Evolutionary conservation across 2,329 filamentous ascomycete species (phyloP).

Genomic region (Chaetomium sp.): DNA sequence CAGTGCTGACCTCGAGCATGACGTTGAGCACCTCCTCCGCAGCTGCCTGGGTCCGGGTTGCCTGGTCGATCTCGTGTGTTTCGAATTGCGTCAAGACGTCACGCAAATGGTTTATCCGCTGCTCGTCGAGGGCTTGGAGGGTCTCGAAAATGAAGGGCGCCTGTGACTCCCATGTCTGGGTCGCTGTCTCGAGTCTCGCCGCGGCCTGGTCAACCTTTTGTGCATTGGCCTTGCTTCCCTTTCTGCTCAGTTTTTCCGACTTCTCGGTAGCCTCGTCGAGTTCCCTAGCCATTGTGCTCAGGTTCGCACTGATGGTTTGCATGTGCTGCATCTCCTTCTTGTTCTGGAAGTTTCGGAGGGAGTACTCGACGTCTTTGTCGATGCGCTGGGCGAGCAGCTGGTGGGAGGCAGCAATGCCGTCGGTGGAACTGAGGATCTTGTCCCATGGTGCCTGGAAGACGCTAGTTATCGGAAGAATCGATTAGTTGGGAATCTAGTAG

Average conservation of each 20-base stretch:
- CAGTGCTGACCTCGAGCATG: constrained; percentile 83
- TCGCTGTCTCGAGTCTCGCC: constrained; percentile 73
- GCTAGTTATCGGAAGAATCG: constrained; percentile 60
- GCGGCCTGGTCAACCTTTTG: constrained; percentile 77
- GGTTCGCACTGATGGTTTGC: constrained; percentile 77
- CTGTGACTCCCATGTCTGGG: constrained; percentile 87
- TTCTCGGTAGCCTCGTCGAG: constrained; percentile 83
- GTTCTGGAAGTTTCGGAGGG: constrained; percentile 73
- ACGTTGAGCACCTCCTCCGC: constrained; percentile 80
- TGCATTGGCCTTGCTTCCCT: constrained; percentile 73
- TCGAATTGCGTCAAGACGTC: constrained; percentile 90
- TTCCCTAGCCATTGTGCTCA: constrained; percentile 78
- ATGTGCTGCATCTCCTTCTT: constrained; percentile 81
- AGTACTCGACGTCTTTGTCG: constrained; percentile 83
- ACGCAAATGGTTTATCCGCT: constrained; percentile 82
- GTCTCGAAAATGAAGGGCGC: constrained; percentile 94
- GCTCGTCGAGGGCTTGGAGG: constrained; percentile 88
- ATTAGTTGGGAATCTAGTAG: not conserved
- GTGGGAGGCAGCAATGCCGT: constrained; percentile 81
- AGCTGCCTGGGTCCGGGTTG: constrained; percentile 72
- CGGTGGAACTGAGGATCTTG: constrained; percentile 77
- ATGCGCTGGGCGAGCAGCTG: constrained; percentile 77
- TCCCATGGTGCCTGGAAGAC: constrained; percentile 91
- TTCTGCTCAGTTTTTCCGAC: constrained; percentile 79
- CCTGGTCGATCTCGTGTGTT: constrained; percentile 87